Percentiles rank a stretch among this genome's conserved stretches.
These are phyloP conservation scores for Neurospora sp. DNA, from an alignment of 495 filamentous ascomycete genomes.

Conservation along the genomic window DNA sequence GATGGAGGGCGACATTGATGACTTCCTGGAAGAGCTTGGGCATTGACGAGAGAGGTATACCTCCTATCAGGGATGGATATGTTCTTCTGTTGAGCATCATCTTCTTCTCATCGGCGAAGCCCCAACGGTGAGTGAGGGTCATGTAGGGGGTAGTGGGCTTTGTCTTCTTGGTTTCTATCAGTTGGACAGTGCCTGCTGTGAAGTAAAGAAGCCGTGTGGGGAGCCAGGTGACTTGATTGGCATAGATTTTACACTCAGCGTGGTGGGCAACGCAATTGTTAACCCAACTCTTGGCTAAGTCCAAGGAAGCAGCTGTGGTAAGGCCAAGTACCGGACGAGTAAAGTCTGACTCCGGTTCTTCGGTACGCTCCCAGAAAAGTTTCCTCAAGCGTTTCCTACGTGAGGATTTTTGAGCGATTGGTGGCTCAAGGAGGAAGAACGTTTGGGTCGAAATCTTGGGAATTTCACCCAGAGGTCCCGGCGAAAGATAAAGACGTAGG, in stretches of 20 bases:
- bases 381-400: neutral
- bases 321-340: neutral
- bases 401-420: neutral
- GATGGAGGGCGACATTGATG: neutral
- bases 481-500: neutral
- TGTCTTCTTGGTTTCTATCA: neutral
- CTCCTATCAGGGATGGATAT: neutral
- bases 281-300: neutral
- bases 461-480: neutral
- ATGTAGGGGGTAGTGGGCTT: neutral
- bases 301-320: neutral
- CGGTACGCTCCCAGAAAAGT: neutral
- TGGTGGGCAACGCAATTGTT: neutral
- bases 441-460: neutral
- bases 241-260: neutral
- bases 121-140: constrained; percentile 2
- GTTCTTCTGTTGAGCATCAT: neutral
- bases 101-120: neutral
- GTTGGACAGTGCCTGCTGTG: neutral
- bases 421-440: neutral
- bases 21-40: constrained; percentile 1
- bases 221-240: neutral
- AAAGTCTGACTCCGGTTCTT: neutral
- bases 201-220: constrained; percentile 1
- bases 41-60: neutral